Percentiles rank a stretch among this genome's conserved stretches.
Evolutionary conservation across 805 yeast species (phyloP).

Genomic region (Saccharomycodes ludwigii): DNA sequence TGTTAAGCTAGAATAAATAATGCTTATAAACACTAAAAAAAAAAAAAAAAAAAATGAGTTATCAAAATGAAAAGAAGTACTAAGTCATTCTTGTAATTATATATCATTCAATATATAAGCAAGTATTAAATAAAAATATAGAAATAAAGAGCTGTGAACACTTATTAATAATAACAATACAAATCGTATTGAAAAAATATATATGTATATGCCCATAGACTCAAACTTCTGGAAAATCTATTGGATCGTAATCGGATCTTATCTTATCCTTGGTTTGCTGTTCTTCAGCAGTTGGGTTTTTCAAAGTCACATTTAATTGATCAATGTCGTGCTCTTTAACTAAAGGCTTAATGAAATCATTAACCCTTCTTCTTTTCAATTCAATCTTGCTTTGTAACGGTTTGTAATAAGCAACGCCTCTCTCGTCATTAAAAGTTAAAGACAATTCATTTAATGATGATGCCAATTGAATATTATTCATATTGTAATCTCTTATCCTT

Average conservation of each 20-base stretch:
- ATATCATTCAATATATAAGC: too few species aligned
- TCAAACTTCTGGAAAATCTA: constrained; percentile 38
- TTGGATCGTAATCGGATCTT: constrained; percentile 57
- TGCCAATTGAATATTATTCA: constrained; percentile 32
- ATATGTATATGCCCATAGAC: neutral
- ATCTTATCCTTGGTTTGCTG: constrained; percentile 41
- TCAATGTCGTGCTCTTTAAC: constrained; percentile 47
- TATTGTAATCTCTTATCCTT: constrained; percentile 71
- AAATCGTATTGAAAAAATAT: neutral
- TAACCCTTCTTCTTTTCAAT: constrained; percentile 75
- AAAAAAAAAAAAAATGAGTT: too few species aligned
- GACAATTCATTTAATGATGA: constrained; percentile 41
- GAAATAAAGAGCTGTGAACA: too few species aligned
- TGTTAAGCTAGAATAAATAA: too few species aligned
- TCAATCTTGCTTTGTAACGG: constrained; percentile 71
- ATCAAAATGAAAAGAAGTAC: too few species aligned
- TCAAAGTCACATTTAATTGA: constrained; percentile 38
- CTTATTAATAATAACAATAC: neutral
- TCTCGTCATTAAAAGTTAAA: constrained; percentile 42
- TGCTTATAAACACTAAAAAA: too few species aligned
- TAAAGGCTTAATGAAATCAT: constrained; percentile 22
- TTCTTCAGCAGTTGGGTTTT: constrained; percentile 55
- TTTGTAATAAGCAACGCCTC: constrained; percentile 55
- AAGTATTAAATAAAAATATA: too few species aligned
- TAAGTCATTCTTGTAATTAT: too few species aligned